A percentile compares a stretch with the other conserved stretches of the same genome.
These are phyloP conservation scores for Pseudisothecium myosuroides DNA, from an alignment of 225 moss, liverwort and hornwort genomes.

Conservation along the genomic window DNA sequence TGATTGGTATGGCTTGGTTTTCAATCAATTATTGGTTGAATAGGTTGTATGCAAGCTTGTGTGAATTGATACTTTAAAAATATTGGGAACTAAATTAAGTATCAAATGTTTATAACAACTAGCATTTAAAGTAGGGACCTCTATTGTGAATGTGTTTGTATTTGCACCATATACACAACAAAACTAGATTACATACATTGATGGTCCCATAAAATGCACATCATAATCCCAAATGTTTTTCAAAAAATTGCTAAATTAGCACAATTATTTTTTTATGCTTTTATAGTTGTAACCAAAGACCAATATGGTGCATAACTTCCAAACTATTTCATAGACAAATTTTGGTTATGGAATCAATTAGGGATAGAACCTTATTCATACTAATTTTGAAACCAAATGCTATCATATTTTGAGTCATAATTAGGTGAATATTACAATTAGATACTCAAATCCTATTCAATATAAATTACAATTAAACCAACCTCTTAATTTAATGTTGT, in stretches of 20 bases:
- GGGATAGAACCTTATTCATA: accelerated
- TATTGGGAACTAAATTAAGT: neutral
- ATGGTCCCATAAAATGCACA: neutral
- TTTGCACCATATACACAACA: neutral
- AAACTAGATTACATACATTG: neutral
- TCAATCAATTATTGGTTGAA: neutral
- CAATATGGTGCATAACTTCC: neutral
- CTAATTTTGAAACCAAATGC: neutral
- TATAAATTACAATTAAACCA: neutral
- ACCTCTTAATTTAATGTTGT: neutral
- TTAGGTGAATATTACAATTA: neutral
- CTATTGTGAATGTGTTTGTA: neutral
- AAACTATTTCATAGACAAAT: neutral
- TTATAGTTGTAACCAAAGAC: neutral
- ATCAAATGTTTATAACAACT: accelerated
- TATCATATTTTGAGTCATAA: neutral
- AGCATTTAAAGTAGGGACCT: neutral
- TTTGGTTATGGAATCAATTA: neutral
- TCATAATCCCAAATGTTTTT: neutral
- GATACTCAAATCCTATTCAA: accelerated
- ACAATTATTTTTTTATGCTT: neutral
- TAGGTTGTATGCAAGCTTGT: neutral
- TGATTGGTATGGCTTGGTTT: neutral
- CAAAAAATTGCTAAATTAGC: neutral
- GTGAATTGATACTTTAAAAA: neutral